phyloP scores from a whole-genome alignment of 2,329 filamentous ascomycete species.

The Cladosporium austrohemisphaericum region DNA sequence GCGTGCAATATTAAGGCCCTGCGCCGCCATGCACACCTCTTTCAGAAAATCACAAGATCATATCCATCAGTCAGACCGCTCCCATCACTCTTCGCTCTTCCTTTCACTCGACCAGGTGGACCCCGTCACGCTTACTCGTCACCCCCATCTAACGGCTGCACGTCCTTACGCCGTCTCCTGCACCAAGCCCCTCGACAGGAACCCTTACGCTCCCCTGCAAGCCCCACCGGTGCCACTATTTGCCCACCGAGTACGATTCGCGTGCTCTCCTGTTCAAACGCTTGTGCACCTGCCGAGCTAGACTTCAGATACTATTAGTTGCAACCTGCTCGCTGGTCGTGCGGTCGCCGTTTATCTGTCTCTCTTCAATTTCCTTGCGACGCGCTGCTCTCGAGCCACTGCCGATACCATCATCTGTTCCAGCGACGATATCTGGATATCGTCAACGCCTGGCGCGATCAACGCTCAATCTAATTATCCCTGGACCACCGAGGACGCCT shows the following conservation, averaged over 20 bases:
- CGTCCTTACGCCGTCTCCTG: conserved; percentile 15
- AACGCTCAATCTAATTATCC: conserved; percentile 27
- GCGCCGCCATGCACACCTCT: not conserved
- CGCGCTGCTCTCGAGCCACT: conserved; percentile 11
- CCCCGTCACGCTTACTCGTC: conserved; percentile 14
- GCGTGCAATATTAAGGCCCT: conserved; percentile 3
- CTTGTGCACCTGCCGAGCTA: conserved; percentile 12
- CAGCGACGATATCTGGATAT: conserved; percentile 16
- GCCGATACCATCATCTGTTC: conserved; percentile 12
- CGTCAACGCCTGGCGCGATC: conserved; percentile 14
- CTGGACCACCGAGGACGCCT: conserved; percentile 24
- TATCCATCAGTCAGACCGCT: not conserved
- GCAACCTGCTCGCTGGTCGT: conserved; percentile 22
- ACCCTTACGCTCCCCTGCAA: conserved; percentile 21
- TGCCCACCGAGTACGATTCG: conserved; percentile 19
- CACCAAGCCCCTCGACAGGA: conserved; percentile 18
- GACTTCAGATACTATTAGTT: conserved; percentile 13
- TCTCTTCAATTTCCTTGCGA: conserved; percentile 13
- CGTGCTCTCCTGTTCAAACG: conserved; percentile 17
- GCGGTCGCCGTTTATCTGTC: conserved; percentile 20
- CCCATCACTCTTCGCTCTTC: not conserved
- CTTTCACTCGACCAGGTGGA: not conserved
- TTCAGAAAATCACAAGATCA: not conserved
- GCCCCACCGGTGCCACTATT: conserved; percentile 25
- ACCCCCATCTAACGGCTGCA: conserved; percentile 14